Base-by-base conservation (phyloP, 495 filamentous ascomycete genomes). In the Gamarada debralockiae region DNA sequence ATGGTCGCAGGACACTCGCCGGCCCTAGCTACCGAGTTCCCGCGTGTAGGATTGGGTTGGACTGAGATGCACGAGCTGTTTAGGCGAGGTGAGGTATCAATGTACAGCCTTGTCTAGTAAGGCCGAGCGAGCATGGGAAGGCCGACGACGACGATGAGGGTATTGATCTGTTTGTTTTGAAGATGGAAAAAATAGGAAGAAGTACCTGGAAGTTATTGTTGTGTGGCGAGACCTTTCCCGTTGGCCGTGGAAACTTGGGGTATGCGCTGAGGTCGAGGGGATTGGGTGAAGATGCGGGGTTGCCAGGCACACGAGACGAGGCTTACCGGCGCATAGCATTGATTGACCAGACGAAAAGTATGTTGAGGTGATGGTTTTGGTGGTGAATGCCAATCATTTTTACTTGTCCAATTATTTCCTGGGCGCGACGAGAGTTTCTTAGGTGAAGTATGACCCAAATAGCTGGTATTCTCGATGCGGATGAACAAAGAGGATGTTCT, bases 41-140 rank as follows among this genome's bases (percentile, higher is more conserved):
- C 9, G 40, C 18, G 4, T 22, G 48, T 25, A 34, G 29, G 20
- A 49, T 21, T 21, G 29, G 46, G 14, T n/a, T 49, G 46, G 46
- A 31, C 27, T 20, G 25, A 20, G 49, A 52, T 17, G 21, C 3
- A 10, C 36, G 49, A 17, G 49, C 22, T 22, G 34, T 4, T 8
- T 14, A 18, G 33, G 29, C 22, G n/a, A 25, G 33, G 46, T n/a
- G n/a, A 20, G 15, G 29, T 49, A 23, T 12, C 6, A 14, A 29
- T 29, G 27, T 10, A 22, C 43, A 55, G 52, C 44, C 52, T 48
- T 39, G 52, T 55, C 43, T 40, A 55, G 43, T 55, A 40, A 40
- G 24, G 39, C 25, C 39, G 27, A 21, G 27, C 20, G 27, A n/a
- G 39, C 50, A 52, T 52, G 27, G 24, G 23, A 47, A 20, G 15